A percentile compares a stretch with the other conserved stretches of the same genome.
phyloP scores from a whole-genome alignment of 208 protist genomes.

The Crithidia fasciculata region DNA sequence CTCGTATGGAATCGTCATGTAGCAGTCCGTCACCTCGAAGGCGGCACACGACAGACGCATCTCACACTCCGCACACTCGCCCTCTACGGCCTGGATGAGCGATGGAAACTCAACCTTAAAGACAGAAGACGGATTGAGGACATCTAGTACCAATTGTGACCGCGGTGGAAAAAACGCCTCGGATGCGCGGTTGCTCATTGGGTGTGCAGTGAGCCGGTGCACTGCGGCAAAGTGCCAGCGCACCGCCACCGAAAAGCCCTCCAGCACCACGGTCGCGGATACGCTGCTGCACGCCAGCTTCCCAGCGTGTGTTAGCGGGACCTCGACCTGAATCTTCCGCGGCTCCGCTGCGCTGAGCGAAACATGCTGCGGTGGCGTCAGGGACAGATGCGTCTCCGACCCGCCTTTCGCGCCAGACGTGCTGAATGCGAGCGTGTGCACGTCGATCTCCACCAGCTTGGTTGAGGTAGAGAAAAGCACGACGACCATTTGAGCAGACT shows the following conservation, averaged over 20 bases:
- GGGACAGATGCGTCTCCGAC: conserved; percentile 6
- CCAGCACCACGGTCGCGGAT: conserved; percentile 31
- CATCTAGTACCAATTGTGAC: conserved; percentile 23
- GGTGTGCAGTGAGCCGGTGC: conserved; percentile 11
- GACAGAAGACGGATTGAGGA: conserved; percentile 35
- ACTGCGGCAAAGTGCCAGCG: conserved; percentile 26
- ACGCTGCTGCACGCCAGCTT: conserved; percentile 47
- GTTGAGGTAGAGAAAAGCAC: conserved; percentile 41
- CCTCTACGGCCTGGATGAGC: conserved; percentile 54
- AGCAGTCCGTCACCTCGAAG: conserved; percentile 25
- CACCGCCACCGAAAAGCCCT: conserved; percentile 24
- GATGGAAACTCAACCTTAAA: conserved; percentile 45
- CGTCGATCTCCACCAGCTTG: conserved; percentile 11
- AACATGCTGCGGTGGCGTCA: conserved; percentile 9
- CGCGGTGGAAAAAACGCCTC: conserved; percentile 8
- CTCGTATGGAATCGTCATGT: conserved; percentile 44
- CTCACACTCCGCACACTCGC: conserved; percentile 47
- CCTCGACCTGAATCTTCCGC: conserved; percentile 17
- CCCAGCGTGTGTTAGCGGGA: conserved; percentile 43
- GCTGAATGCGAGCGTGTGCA: conserved; percentile 28
- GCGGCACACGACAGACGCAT: conserved; percentile 40
- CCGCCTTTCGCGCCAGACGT: neutral
- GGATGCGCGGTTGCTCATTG: conserved; percentile 11
- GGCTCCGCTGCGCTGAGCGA: conserved; percentile 15
- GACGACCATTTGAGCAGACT: conserved; percentile 19